A percentile compares a stretch with the other conserved stretches of the same genome.
phyloP scores from a whole-genome alignment of 2,329 filamentous ascomycete species.

The Colletotrichum lini region DNA sequence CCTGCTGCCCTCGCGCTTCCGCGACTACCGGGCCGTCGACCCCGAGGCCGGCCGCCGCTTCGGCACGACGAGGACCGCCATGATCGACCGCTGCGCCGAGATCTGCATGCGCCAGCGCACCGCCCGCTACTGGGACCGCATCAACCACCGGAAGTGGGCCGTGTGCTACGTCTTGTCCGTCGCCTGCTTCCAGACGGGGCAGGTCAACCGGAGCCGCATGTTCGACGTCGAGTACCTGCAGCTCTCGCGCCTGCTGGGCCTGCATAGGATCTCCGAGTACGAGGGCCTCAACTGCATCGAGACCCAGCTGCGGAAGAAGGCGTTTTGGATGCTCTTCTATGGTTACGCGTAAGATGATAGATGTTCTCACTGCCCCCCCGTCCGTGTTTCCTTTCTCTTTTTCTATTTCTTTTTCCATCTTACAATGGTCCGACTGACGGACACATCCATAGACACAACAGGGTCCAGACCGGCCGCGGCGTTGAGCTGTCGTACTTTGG shows the following conservation, averaged over 20 bases:
- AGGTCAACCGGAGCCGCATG: slow-evolving; percentile 54
- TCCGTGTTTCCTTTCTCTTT: no score
- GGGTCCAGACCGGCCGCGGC: slow-evolving; percentile 44
- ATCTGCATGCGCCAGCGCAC: slow-evolving; percentile 45
- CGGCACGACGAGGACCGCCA: slow-evolving; percentile 43
- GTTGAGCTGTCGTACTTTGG: slow-evolving; percentile 49
- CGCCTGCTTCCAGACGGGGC: slow-evolving; percentile 53
- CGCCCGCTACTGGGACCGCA: slow-evolving; percentile 47
- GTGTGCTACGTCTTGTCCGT: slow-evolving; percentile 51
- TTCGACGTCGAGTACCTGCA: slow-evolving; percentile 54
- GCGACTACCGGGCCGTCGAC: slow-evolving; percentile 45
- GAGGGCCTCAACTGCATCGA: slow-evolving; percentile 51
- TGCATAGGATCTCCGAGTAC: slow-evolving; percentile 52
- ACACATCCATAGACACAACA: slow-evolving; percentile 38
- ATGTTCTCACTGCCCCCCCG: no score
- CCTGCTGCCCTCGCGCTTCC: slow-evolving; percentile 47
- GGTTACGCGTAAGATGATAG: slow-evolving; percentile 44
- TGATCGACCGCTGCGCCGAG: slow-evolving; percentile 48
- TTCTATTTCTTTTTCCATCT: no score
- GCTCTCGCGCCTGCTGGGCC: slow-evolving; percentile 50
- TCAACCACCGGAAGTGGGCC: slow-evolving; percentile 54
- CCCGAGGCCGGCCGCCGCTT: slow-evolving; percentile 45
- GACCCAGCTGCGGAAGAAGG: slow-evolving; percentile 54
- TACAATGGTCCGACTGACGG: not conserved
- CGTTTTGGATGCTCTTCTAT: slow-evolving; percentile 55